These are phyloP conservation scores for Taphrina pruni DNA, from an alignment of 1,139 yeast genomes.

Conservation along the genomic window DNA sequence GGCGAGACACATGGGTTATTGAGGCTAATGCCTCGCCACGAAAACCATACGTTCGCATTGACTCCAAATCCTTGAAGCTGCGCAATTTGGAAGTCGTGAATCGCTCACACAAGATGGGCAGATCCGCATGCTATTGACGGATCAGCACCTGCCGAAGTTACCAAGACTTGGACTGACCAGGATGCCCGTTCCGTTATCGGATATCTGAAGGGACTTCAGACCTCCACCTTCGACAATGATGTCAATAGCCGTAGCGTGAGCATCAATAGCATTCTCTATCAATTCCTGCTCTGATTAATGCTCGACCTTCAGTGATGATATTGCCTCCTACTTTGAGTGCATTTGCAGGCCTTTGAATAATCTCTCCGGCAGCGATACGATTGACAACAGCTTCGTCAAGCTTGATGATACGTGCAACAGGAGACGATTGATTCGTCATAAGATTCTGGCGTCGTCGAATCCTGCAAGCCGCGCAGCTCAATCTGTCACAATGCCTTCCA, in stretches of 20 bases:
- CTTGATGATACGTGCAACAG: conserved; percentile 50
- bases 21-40: conserved; percentile 83
- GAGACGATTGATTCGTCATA: neutral
- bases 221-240: conserved; percentile 72
- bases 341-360: conserved; percentile 89
- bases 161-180: conserved; percentile 44
- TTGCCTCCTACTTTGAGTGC: conserved; percentile 58
- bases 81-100: conserved; percentile 74
- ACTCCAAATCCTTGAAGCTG: conserved; percentile 59
- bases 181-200: conserved; percentile 83
- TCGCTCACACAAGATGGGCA: conserved; percentile 66
- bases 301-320: neutral
- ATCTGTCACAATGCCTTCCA: too few relatives aligned
- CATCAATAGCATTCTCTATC: conserved; percentile 80
- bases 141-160: conserved; percentile 46
- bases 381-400: conserved; percentile 76
- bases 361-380: conserved; percentile 96
- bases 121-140: conserved; percentile 58
- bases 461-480: too few relatives aligned
- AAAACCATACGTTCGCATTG: conserved; percentile 70
- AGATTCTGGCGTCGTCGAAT: neutral
- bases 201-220: conserved; percentile 63
- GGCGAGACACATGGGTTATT: conserved; percentile 65
- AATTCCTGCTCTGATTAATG: conserved; percentile 56
- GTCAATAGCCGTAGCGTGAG: conserved; percentile 67